These are phyloP conservation scores for Linderina pennispora DNA, from an alignment of 192 early-diverging fungal genomes.

Conservation along the genomic window DNA sequence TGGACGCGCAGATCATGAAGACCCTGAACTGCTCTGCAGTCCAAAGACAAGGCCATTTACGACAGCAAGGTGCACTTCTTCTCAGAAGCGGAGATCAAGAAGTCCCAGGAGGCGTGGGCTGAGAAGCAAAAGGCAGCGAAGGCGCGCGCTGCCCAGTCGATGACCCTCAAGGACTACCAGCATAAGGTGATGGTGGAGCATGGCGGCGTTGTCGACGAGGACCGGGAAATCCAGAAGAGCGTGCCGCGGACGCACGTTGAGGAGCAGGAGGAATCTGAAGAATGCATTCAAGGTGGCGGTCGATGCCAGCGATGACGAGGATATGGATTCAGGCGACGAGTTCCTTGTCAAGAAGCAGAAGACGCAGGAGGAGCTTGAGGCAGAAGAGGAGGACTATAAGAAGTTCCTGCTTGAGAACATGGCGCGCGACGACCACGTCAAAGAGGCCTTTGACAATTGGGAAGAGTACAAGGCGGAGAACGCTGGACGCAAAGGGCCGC, in stretches of 20 bases:
- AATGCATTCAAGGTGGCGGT: conserved; percentile 63
- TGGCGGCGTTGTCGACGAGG: conserved; percentile 47
- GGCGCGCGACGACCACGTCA: conserved; percentile 15
- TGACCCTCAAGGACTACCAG: conserved; percentile 84
- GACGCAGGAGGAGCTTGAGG: conserved; percentile 65
- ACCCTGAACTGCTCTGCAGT: conserved; percentile 77
- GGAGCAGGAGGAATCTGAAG: conserved; percentile 78
- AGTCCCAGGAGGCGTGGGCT: conserved; percentile 31
- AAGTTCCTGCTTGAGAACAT: conserved; percentile 82
- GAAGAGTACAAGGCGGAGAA: conserved; percentile 55
- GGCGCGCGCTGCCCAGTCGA: conserved; percentile 14
- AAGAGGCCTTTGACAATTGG: conserved; percentile 23
- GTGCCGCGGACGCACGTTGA: conserved; percentile 60
- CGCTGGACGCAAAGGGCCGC: too few relatives aligned
- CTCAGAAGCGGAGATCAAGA: conserved; percentile 39
- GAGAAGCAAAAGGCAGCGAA: conserved; percentile 26
- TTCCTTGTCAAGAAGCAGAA: conserved; percentile 72
- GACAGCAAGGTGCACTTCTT: conserved; percentile 74
- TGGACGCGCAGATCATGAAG: conserved; percentile 91
- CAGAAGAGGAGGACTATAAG: conserved; percentile 87
- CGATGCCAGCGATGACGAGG: conserved; percentile 10
- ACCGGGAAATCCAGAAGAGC: conserved; percentile 11
- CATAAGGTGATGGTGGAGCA: conserved; percentile 49
- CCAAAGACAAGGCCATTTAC: conserved; percentile 78
- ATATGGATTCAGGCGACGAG: conserved; percentile 33